Evolutionary conservation across 768 basidiomycete species (phyloP), one percentile per base, ranked within the genome.

Genomic region (Termitomyces sp.): DNA sequence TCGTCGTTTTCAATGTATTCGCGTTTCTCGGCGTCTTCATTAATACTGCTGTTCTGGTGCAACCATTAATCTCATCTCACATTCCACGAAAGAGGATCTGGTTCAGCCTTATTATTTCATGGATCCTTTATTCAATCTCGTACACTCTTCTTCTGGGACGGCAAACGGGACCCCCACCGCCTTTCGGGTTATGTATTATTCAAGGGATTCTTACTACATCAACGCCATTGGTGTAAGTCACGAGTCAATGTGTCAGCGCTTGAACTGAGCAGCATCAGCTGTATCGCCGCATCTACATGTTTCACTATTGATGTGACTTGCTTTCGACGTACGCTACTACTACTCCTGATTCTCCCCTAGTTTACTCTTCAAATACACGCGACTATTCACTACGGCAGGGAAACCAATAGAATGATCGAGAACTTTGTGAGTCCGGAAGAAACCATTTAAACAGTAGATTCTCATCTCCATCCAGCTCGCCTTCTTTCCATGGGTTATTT

Each of bases 141-240:
- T 59, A 41, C 38, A 50, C 36, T 20, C 59, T 60, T 22, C 54
- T 60, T 24, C 20, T 60, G 16, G 50, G 49, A 18, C 50, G 54
- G 28, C 59, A 60, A 36, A 52, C 11, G 16, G 49, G 49, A 45
- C 43, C 44, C 9, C 18, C 13, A 18, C 49, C 54, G 7, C 54
- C 59, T 14, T 60, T 60, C n/a, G 54, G 59, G 48, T 13, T 60
- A 18, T 60, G 59, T 22, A 36, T 52, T 14, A 41, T 60, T n/a
- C 59, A 60, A 36, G 54, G 54, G 16, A 38, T 44, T 16, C 44
- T 56, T 40, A 60, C 43, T 16, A 55, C 54, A 13, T 20, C 54
- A 8, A 52, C 54, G 3, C 54, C 54, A 1, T 22, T 60, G 22
- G 40, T 50, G 59, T 60, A 41, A 46, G 58, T 41, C 26, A 20